Base-by-base conservation (phyloP, 805 yeast species). In the Clavispora phyllophila region DNA sequence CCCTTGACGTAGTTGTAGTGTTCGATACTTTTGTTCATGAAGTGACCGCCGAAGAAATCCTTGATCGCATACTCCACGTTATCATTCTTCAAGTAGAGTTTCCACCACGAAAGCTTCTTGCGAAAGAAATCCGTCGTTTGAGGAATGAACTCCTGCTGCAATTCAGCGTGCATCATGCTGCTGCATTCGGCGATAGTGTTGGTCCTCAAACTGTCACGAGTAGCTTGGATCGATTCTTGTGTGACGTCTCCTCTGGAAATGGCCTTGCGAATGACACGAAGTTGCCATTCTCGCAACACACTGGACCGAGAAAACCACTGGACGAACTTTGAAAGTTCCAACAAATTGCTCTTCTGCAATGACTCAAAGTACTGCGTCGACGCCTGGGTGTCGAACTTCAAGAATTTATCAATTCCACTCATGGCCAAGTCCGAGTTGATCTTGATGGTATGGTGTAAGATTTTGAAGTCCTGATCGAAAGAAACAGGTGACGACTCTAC, bases 41-140 rank as follows among this genome's bases (percentile, higher is more conserved):
- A 70, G 27, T 59, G 50, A 8, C 49, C 37, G 35, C 44, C 55
- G 44, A 70, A 62, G 49, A 45, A 67, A 43, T 70, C 75, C 43
- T 70, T 70, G 35, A 70, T 47, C 29, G 61, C 64, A 44, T 70
- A 70, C 50, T 68, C 73, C 18, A 70, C 68, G 47, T 70, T 69
- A 39, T 70, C 75, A 45, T 70, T 70, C 37, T 59, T 60, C 43
- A 54, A 55, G 48, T 70, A 70, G n/a, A 70, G 50, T 47, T 56
- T 68, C 70, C 72, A 70, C 74, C 74, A 70, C 14, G 51, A 49
- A 39, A 70, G 58, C 14, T 54, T 58, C 15, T 50, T 53, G 19
- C 41, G 45, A 57, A 70, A 67, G 38, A 61, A 66, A 1, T 42
- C 46, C 14, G 46, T 48, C 1, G 70, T 61, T 5, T 54, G 43